Percentiles rank a stretch among this genome's conserved stretches.
These are phyloP conservation scores for Raffaelea arxii DNA, from an alignment of 2,329 filamentous ascomycete species.

Conservation along the genomic window DNA sequence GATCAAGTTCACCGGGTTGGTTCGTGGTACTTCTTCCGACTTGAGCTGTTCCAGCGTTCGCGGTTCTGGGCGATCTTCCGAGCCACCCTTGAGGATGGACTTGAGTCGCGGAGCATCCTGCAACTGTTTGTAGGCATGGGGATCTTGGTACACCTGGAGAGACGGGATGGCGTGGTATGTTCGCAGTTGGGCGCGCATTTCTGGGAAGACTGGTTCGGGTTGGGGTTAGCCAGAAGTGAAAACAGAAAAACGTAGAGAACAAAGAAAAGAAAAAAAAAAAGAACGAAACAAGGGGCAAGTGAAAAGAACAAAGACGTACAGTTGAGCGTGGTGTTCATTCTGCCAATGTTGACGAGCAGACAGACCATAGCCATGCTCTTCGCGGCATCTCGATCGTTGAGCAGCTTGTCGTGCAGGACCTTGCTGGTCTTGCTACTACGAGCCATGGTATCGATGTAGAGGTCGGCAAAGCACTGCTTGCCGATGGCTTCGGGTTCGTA, in stretches of 20 bases:
- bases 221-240: too few relatives aligned
- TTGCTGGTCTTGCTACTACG: slow-evolving; percentile 99
- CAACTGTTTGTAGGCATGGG: slow-evolving; percentile 93
- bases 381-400: slow-evolving; percentile 82
- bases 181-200: slow-evolving; percentile 95
- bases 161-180: slow-evolving; percentile 98
- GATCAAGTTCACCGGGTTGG: slow-evolving; percentile 94
- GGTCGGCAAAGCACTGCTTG: slow-evolving; percentile 78
- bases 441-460: slow-evolving; percentile 98
- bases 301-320: slow-evolving; percentile 45
- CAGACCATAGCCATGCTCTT: slow-evolving; percentile 99
- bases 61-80: slow-evolving; percentile 80
- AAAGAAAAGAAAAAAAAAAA: slow-evolving; percentile 15
- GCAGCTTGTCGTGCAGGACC: slow-evolving; percentile 90
- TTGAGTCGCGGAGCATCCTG: slow-evolving; percentile 94
- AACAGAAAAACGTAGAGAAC: background rate
- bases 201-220: slow-evolving; percentile 70
- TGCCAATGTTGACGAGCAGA: slow-evolving; percentile 87
- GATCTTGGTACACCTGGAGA: slow-evolving; percentile 87
- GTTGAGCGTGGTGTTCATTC: slow-evolving; percentile 98
- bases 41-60: slow-evolving; percentile 77
- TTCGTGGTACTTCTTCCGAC: slow-evolving; percentile 54
- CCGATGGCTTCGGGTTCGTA: slow-evolving; percentile 55
- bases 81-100: slow-evolving; percentile 93
- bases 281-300: background rate